Conservation (phyloP, 805 yeast species). For the Saccharomycopsis amapae region DNA sequence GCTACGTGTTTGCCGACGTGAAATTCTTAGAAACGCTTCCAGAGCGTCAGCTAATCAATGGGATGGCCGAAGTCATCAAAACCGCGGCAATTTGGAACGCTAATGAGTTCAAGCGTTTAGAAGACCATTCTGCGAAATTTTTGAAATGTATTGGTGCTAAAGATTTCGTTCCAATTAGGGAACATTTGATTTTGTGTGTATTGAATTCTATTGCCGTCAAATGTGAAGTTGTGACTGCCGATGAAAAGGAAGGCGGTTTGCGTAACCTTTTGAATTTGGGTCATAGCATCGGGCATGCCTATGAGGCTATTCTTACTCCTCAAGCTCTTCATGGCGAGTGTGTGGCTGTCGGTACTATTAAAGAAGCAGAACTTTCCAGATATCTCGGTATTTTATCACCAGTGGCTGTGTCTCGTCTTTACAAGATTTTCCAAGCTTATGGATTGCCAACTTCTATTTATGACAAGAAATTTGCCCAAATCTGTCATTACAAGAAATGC, state of each 20-base stretch:
- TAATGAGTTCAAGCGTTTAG: constrained; percentile 77
- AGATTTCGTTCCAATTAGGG: constrained; percentile 44
- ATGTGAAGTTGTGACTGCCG: constrained; percentile 88
- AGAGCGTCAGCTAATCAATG: constrained; percentile 89
- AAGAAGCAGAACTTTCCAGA: constrained; percentile 93
- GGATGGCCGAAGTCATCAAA: constrained; percentile 97
- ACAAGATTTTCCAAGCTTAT: constrained; percentile 77
- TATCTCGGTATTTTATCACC: constrained; percentile 84
- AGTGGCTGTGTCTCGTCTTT: constrained; percentile 85
- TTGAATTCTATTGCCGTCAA: constrained; percentile 82
- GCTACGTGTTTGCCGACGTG: constrained; percentile 79
- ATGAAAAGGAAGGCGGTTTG: constrained; percentile 92
- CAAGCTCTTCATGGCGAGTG: constrained; percentile 97
- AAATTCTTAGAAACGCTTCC: constrained; percentile 84
- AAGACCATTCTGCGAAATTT: constrained; percentile 63
- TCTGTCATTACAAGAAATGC: constrained; percentile 62
- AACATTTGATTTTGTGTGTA: constrained; percentile 72
- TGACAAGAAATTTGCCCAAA: constrained; percentile 63
- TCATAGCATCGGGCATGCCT: constrained; percentile 96
- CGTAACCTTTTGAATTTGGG: constrained; percentile 92
- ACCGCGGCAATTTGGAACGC: constrained; percentile 99
- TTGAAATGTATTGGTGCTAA: constrained; percentile 52
- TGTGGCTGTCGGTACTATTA: constrained; percentile 93
- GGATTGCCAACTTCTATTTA: constrained; percentile 75
- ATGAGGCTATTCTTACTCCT: constrained; percentile 95